Base-by-base conservation (phyloP, 78 protist species). In the Pigoraptor vietnamica region DNA sequence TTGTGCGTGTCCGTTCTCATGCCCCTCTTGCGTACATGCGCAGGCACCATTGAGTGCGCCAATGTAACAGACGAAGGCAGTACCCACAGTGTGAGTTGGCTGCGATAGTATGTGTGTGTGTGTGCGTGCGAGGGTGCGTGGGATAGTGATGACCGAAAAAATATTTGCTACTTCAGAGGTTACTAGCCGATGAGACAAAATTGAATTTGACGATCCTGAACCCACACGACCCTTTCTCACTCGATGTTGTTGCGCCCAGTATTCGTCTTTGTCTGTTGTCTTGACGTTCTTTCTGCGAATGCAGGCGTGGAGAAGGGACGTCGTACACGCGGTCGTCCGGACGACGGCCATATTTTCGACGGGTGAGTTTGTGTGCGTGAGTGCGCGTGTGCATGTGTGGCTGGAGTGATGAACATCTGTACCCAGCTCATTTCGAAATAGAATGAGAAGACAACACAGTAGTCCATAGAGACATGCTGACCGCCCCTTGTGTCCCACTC, bases 91-190 rank as follows among this genome's bases (percentile, higher is more conserved):
- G 25, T 40, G 56, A 19, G 2, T 14, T 40, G 25, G n/a, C n/a
- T n/a, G n/a, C n/a, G n/a, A n/a, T n/a, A n/a, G n/a, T n/a, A n/a
- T n/a, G n/a, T n/a, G n/a, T 79, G 1, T 79, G 21, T 79, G 1
- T 21, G 1, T 79, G 21, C n/a, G 34, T 2, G 9, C 84, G 84
- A 79, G n/a, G 1, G 21, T 2, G 1, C 32, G 84, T 21, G 84
- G 32, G 21, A 25, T 79, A 79, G 34, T 79, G 84, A 79, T 48
- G 67, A 48, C 67, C 14, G 14, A 79, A 14, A 79, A 25, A 79
- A 25, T 79, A 79, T 79, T 79, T 79, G 84, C 84, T 79, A 79
- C 84, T 79, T 79, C 84, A 79, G 84, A 79, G 84, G 34, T 40
- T 19, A 48, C 67, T 48, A n/a, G 67, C 67, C 67, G 14, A 48